Evolutionary conservation across 208 protist genomes (phyloP).

Genomic region (Leishmania braziliensis): DNA sequence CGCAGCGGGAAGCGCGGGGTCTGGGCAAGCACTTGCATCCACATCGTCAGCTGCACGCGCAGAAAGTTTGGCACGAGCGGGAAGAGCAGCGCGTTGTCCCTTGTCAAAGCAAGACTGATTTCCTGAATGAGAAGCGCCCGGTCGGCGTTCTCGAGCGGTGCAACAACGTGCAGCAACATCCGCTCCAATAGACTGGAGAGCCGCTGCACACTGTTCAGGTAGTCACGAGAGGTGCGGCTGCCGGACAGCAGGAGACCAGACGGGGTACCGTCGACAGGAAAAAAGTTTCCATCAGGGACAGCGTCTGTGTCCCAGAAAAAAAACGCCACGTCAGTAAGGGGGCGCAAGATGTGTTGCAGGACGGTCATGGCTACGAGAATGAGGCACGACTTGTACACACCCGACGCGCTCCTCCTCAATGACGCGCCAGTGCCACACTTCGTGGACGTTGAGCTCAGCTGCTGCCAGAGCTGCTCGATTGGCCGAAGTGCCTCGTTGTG

Average conservation of each 20-base stretch:
- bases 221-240: constrained; percentile 59
- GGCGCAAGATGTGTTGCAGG: constrained; percentile 47
- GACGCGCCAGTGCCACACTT: background rate
- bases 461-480: constrained; percentile 29
- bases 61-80: constrained; percentile 51
- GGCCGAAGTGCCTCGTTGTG: constrained; percentile 16
- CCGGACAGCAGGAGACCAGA: constrained; percentile 23
- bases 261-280: constrained; percentile 27
- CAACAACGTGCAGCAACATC: constrained; percentile 22
- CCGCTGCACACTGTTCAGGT: constrained; percentile 38
- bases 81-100: constrained; percentile 59
- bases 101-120: constrained; percentile 40
- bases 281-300: constrained; percentile 60
- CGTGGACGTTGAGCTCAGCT: constrained; percentile 6
- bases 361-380: constrained; percentile 37
- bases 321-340: constrained; percentile 47
- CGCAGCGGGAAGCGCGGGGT: constrained; percentile 32
- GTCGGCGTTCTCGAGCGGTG: constrained; percentile 16
- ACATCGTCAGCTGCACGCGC: constrained; percentile 35
- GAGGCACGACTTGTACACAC: constrained; percentile 34
- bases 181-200: constrained; percentile 23
- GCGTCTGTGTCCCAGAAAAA: constrained; percentile 52
- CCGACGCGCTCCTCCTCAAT: constrained; percentile 4
- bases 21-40: constrained; percentile 44
- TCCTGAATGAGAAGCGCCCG: constrained; percentile 42